Conservation (phyloP, 768 basidiomycete genomes). For the Paxillus ammoniavirescens region DNA sequence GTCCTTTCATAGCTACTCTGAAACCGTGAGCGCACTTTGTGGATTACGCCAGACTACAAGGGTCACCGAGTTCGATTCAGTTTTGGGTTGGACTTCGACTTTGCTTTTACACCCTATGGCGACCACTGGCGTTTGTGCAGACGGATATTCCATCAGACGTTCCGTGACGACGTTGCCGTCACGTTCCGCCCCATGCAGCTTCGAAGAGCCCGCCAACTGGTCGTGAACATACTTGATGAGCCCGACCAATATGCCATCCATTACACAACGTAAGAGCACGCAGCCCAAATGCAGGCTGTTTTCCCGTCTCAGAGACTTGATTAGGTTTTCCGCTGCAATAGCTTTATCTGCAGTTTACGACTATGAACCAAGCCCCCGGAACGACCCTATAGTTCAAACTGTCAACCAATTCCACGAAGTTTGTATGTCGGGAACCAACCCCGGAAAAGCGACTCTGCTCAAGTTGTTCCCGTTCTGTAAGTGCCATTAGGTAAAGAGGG, state of each 20-base stretch:
- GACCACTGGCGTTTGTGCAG: conserved; percentile 8
- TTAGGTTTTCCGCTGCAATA: background rate
- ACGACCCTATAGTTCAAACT: background rate
- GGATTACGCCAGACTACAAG: background rate
- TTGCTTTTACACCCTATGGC: conserved; percentile 6
- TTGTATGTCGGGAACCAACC: background rate
- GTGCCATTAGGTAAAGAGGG: background rate
- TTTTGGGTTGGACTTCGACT: conserved; percentile 7
- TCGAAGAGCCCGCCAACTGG: conserved; percentile 1
- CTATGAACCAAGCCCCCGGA: background rate
- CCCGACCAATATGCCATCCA: background rate
- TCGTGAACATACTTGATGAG: background rate
- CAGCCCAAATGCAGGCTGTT: background rate
- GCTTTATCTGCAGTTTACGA: conserved; percentile 1
- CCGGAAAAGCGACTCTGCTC: background rate
- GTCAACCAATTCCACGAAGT: no score
- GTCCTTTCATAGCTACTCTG: conserved; percentile 30
- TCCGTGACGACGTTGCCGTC: background rate
- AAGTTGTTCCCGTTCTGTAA: conserved; percentile 6
- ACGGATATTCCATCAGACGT: conserved; percentile 12
- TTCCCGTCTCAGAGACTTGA: background rate
- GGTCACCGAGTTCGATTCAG: background rate
- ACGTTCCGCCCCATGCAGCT: conserved; percentile 7
- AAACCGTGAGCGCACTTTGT: background rate
- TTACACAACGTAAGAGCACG: background rate